Percentiles rank a stretch among this genome's conserved stretches.
phyloP scores from a whole-genome alignment of 495 filamentous ascomycete species.

The Amorphotheca resinae region DNA sequence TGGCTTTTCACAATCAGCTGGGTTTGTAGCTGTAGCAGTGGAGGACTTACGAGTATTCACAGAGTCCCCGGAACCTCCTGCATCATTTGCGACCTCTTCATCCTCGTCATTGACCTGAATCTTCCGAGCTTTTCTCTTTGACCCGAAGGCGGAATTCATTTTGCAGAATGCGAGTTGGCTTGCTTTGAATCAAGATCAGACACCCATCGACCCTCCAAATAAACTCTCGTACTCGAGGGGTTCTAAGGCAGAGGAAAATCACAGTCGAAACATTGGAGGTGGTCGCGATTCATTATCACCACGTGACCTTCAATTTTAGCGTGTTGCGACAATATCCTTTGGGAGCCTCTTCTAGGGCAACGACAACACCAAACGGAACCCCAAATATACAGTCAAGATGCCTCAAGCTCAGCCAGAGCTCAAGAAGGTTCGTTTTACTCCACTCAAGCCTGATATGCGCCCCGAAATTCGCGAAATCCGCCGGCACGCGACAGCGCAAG shows the following conservation, averaged over 20 bases:
- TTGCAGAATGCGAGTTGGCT: constrained; percentile 3
- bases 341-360: not conserved
- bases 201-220: not conserved
- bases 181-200: not conserved
- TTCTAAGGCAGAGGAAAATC: not conserved
- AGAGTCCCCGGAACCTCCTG: not conserved
- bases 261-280: not conserved
- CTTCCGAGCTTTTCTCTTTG: constrained; percentile 61
- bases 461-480: not conserved
- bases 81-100: constrained; percentile 23
- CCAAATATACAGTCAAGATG: constrained; percentile 47
- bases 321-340: constrained; percentile 3
- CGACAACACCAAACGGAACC: not conserved
- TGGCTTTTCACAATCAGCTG: constrained; percentile 16
- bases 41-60: constrained; percentile 15
- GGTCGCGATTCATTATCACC: constrained; percentile 7
- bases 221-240: constrained; percentile 1
- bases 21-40: constrained; percentile 5
- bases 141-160: constrained; percentile 55
- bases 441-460: constrained; percentile 3
- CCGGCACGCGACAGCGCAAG: constrained; percentile 2
- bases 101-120: constrained; percentile 59
- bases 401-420: constrained; percentile 97
- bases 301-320: constrained; percentile 12
- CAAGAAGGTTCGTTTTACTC: constrained; percentile 64